Evolutionary conservation across 2,329 filamentous ascomycete genomes (phyloP), one percentile per base, ranked within the genome.

Genomic region (Sporothrix pallida): DNA sequence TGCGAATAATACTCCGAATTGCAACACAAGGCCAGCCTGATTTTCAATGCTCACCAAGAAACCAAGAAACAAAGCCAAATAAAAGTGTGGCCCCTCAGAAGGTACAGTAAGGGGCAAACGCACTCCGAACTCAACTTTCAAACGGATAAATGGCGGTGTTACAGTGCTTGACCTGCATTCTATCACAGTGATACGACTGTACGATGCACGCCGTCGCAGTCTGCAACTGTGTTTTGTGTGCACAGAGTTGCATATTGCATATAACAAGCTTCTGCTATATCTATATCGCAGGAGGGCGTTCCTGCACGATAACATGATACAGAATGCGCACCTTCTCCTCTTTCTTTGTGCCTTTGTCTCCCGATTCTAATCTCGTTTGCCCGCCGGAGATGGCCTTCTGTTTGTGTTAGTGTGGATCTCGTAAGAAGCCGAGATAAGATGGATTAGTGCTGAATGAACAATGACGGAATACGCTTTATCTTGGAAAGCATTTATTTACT

Each of bases 351-450:
- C 56, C 26, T 26, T 26, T 60, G 31, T 37, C 31, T 37, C 31
- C 26, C 26, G 56, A 60, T 60, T 60, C 26, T 23, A 50, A 52
- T 52, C 44, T 68, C 13, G 46, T 68, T 46, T 48, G 62, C 23
- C 52, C n/a, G 15, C 46, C 68, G 50, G 68, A 70, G 50, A 58
- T 70, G 31, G 12, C 37, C 26, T 56, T 26, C 37, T 54, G 46
- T 20, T 58, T 58, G 48, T 70, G 68, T 54, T 37, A n/a, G 50
- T 70, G 68, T 58, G 68, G 68, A 70, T 48, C 42, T 70, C 50
- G n/a, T 46, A 58, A 44, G 37, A 52, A 58, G 68, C 50, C 48
- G 68, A 70, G 31, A 70, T 44, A 58, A 46, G 23, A 46, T 54
- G 65, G 23, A 50, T 52, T 50, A 13, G 44, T 48, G 10, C 15